Percentiles rank a stretch among this genome's conserved stretches.
Evolutionary conservation across 2,329 filamentous ascomycete species (phyloP).

Genomic region (Colletotrichum lindemuthianum): DNA sequence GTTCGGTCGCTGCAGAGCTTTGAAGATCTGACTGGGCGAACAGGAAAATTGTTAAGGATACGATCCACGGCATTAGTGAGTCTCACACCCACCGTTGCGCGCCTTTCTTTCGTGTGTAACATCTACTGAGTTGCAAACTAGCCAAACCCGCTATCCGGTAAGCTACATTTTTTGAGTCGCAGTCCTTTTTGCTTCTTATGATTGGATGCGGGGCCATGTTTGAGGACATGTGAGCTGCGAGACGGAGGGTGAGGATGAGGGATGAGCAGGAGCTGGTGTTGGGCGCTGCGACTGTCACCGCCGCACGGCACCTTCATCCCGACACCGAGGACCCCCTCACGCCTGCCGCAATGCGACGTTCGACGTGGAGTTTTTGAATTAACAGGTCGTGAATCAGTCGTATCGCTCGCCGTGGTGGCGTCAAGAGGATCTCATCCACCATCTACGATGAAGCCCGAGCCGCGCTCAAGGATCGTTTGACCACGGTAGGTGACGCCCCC

Average conservation of each 20-base stretch:
- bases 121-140: constrained; percentile 39
- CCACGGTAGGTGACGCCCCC: constrained; percentile 49
- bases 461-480: constrained; percentile 61
- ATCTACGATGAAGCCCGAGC: constrained; percentile 72
- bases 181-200: not conserved
- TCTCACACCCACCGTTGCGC: not conserved
- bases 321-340: not conserved
- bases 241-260: not conserved
- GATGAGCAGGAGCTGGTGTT: not conserved
- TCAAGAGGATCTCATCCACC: constrained; percentile 73
- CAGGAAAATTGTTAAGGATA: constrained; percentile 61
- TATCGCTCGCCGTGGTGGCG: constrained; percentile 78
- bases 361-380: not conserved
- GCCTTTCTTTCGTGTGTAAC: constrained; percentile 16
- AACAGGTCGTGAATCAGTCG: constrained; percentile 56
- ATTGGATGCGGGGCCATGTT: too few species aligned
- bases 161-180: constrained; percentile 28
- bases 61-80: constrained; percentile 61
- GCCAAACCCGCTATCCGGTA: constrained; percentile 67
- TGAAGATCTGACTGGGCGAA: constrained; percentile 3
- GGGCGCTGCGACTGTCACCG: too few species aligned
- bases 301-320: not conserved
- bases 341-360: not conserved
- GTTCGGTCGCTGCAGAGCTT: not conserved
- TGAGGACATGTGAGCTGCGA: not conserved